A percentile compares a stretch with the other conserved stretches of the same genome.
phyloP scores from a whole-genome alignment of 139 green algal genomes.

The Pseudopediastrum boryanum region DNA sequence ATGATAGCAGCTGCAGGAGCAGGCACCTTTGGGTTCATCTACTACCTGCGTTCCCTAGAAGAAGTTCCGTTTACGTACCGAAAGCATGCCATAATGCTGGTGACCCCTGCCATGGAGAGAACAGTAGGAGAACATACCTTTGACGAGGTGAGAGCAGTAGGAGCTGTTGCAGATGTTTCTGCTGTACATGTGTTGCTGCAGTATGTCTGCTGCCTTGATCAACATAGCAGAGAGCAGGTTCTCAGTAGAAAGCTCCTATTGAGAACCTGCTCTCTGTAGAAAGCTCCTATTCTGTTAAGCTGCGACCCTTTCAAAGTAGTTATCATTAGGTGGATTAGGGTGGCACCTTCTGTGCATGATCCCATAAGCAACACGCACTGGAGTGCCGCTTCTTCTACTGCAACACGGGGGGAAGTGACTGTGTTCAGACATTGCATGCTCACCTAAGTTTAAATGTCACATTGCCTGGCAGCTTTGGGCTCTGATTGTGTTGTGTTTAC shows the following conservation, averaged over 20 bases:
- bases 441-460: not conserved
- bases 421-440: not conserved
- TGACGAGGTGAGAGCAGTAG: not conserved
- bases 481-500: not conserved
- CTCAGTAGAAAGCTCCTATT: not conserved
- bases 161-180: not conserved
- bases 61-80: slow-evolving; percentile 44
- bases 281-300: not conserved
- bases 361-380: too few species aligned
- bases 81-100: slow-evolving; percentile 30
- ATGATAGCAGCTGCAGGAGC: not conserved
- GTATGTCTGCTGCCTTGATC: slow-evolving; percentile 4
- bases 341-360: too few species aligned
- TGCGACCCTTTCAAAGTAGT: too few species aligned
- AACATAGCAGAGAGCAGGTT: slow-evolving; percentile 21
- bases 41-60: slow-evolving; percentile 9
- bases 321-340: too few species aligned
- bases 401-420: not conserved
- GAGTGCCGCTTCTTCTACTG: not conserved
- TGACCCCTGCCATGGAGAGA: not conserved
- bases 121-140: not conserved
- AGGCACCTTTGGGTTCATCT: slow-evolving; percentile 8
- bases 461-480: not conserved
- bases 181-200: slow-evolving; percentile 8
- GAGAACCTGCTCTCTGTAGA: not conserved